phyloP scores from a whole-genome alignment of 768 basidiomycete genomes.

The Suillus decipiens region DNA sequence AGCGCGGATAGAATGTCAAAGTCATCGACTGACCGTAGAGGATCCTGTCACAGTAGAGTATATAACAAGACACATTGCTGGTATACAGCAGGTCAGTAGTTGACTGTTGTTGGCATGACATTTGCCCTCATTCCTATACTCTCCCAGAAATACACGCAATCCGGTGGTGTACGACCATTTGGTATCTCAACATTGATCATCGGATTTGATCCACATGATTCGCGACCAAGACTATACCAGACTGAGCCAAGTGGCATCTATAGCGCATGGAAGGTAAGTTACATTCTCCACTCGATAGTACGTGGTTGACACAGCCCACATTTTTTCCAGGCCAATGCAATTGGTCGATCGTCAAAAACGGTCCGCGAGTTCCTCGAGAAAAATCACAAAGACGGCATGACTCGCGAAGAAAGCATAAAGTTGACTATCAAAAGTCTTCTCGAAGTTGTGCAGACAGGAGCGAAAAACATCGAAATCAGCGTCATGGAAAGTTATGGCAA shows the following conservation, averaged over 20 bases:
- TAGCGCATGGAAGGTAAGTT: constrained; percentile 91
- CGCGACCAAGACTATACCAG: constrained; percentile 86
- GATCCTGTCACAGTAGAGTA: constrained; percentile 99
- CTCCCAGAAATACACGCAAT: constrained; percentile 90
- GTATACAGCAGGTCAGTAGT: constrained; percentile 88
- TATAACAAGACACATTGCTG: constrained; percentile 96
- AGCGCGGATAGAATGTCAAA: constrained; percentile 96
- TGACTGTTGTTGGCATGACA: not conserved
- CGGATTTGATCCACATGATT: constrained; percentile 95
- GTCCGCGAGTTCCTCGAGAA: constrained; percentile 99
- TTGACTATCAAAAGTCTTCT: constrained; percentile 93
- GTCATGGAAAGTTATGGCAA: constrained; percentile 96
- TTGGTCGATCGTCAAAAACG: constrained; percentile 97
- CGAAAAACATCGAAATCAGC: constrained; percentile 98
- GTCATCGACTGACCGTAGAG: constrained; percentile 94
- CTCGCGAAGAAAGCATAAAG: constrained; percentile 89
- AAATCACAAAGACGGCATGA: constrained; percentile 91
- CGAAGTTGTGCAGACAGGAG: constrained; percentile 99
- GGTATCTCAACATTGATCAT: constrained; percentile 96
- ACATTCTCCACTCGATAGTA: not conserved
- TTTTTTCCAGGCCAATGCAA: constrained; percentile 81
- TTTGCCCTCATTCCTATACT: not conserved
- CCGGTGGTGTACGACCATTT: constrained; percentile 97
- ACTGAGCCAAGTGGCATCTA: constrained; percentile 99
- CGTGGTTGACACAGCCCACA: not conserved